Conservation (phyloP, 1,284 basidiomycete species). For the Papiliotrema laurentii region DNA sequence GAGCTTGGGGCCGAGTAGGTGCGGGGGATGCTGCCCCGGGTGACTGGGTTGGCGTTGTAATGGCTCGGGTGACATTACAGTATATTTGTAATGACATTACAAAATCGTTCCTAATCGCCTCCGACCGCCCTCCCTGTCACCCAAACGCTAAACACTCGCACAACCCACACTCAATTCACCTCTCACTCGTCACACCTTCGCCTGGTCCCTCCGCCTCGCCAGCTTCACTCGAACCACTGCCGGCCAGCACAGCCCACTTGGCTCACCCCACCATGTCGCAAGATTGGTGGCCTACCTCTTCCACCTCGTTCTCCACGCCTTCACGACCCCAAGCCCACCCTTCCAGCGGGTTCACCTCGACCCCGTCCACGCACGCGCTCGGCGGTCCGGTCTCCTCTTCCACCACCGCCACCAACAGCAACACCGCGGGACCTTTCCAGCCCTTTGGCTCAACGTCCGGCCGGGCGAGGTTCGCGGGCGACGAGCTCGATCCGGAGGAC, state of each 20-base stretch:
- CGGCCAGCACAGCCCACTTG: too few relatives aligned
- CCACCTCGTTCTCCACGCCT: background rate
- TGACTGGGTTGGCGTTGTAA: too few relatives aligned
- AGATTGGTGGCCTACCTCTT: background rate
- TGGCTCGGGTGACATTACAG: too few relatives aligned
- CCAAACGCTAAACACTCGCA: background rate
- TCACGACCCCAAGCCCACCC: background rate
- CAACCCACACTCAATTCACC: background rate
- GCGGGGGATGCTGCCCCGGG: too few relatives aligned
- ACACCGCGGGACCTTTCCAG: background rate
- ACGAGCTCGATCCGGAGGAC: conserved; percentile 39
- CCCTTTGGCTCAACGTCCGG: background rate
- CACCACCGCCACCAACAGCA: background rate
- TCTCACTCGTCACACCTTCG: background rate
- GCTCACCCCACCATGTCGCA: background rate
- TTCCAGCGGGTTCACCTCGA: background rate
- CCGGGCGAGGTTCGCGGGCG: conserved; percentile 7
- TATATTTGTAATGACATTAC: background rate
- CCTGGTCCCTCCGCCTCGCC: too few relatives aligned
- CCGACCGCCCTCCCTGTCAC: background rate
- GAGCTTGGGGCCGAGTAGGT: too few relatives aligned
- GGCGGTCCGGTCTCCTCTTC: background rate
- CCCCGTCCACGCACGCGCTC: background rate
- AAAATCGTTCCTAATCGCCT: background rate
- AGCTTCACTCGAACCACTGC: too few relatives aligned